Base-by-base conservation (phyloP, 2,329 filamentous ascomycete species). In the Dryadomyces quercivorus region DNA sequence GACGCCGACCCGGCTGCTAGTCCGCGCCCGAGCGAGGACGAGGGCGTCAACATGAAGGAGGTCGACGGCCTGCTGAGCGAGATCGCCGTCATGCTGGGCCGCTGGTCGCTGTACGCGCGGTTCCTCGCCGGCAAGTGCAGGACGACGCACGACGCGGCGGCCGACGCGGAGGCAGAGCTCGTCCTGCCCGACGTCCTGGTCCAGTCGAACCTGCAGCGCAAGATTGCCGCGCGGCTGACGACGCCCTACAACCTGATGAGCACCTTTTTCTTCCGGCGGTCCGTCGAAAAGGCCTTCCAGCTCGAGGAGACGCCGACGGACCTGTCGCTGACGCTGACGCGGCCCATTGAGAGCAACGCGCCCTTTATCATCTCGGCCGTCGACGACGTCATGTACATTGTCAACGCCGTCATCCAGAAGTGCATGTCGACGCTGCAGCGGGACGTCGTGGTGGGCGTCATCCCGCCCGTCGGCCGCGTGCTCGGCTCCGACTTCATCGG, bases 341-440 rank as follows among this genome's bases (percentile, higher is more conserved):
- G 78, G 63, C 75, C 85, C 3, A 75, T 95, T 46, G 81, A 85
- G 52, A 80, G 84, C 56, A 89, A 90, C 61, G 80, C 89, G 2
- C 93, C 93, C 0, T 94, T 88, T 64, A 95, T 98, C 63, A 92
- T 93, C 46, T 90, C 91, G 2, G 91, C 92, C 0, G 91, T 98
- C 9, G 93, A 98, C 72, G 93, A 96, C 70, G 90, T 97, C 64
- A 97, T 98, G 92, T 98, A 97, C 70, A 96, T 98, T 62, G 88
- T 95, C 65, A 95, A 94, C 65, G 85, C 92, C 51, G 86, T 97
- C 38, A 76, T 97, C 8, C 86, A 94, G 59, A 85, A 92, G 60
- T 87, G 89, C 0, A 75, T 97, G 21, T 85, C 88, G 0, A 97
- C 94, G 0, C 88, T 87, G 2, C 91, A 96, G 65, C 77, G 84